Evolutionary conservation across 73 alveolate species (phyloP).

Genomic region (Tetrahymena borealis): DNA sequence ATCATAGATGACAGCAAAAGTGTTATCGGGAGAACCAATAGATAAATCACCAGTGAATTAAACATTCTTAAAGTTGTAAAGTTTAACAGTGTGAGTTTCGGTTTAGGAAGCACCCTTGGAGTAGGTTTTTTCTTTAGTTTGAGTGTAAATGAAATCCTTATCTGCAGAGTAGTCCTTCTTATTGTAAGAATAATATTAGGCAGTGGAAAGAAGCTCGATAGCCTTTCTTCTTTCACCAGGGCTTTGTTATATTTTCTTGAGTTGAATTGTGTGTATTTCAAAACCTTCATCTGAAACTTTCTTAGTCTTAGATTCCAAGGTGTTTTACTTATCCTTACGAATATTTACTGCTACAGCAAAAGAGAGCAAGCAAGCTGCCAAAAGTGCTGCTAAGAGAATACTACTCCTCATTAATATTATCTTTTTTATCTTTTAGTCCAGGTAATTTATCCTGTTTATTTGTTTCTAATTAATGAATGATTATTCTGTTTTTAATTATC

Average conservation of each 20-base stretch:
- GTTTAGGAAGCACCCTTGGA: neutral
- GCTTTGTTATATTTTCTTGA: neutral
- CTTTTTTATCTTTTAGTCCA: neutral
- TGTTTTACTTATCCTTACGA: neutral
- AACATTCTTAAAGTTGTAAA: constrained; percentile 34
- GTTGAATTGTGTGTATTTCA: neutral
- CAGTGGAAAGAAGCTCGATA: neutral
- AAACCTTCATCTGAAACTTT: neutral
- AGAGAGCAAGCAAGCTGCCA: neutral
- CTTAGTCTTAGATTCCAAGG: neutral
- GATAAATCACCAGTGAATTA: constrained; percentile 45
- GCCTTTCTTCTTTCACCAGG: constrained; percentile 1
- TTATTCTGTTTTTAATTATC: neutral
- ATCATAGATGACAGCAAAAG: constrained; percentile 70
- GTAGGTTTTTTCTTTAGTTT: neutral
- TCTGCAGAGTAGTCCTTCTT: neutral
- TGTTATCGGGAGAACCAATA: constrained; percentile 58
- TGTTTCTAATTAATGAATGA: neutral
- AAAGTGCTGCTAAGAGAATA: neutral
- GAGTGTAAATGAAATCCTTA: neutral
- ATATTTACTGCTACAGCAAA: neutral
- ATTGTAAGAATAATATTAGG: neutral
- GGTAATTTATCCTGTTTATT: neutral
- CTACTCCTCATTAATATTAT: neutral
- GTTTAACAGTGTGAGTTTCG: constrained; percentile 12